These are phyloP conservation scores for Sarocladiaceae sp. DNA, from an alignment of 2,329 filamentous ascomycete genomes.

Conservation along the genomic window DNA sequence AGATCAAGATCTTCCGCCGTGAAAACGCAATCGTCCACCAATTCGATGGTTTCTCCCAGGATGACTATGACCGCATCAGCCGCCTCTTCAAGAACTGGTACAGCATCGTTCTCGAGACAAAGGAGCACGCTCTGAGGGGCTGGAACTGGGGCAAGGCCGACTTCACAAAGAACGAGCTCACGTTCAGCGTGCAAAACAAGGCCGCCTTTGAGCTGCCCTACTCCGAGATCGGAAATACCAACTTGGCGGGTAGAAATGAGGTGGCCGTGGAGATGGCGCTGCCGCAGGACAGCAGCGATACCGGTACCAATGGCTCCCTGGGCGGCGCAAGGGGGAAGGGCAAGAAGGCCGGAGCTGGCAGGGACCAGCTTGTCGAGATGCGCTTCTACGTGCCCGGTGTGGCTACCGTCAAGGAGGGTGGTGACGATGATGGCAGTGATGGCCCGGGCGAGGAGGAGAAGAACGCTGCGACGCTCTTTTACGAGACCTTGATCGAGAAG, in stretches of 20 bases:
- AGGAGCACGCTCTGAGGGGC: slow-evolving; percentile 88
- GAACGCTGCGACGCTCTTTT: slow-evolving; percentile 95
- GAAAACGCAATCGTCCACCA: slow-evolving; percentile 82
- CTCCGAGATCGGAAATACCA: slow-evolving; percentile 95
- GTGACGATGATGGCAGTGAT: slow-evolving; percentile 65
- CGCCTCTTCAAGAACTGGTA: slow-evolving; percentile 99
- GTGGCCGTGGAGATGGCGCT: slow-evolving; percentile 91
- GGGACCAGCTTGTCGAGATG: slow-evolving; percentile 96
- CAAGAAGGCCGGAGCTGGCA: slow-evolving; percentile 81
- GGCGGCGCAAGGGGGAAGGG: slow-evolving; percentile 71
- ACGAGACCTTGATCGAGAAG: slow-evolving; percentile 96
- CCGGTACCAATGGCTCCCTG: slow-evolving; percentile 65
- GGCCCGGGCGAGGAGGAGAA: slow-evolving; percentile 67
- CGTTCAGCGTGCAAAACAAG: slow-evolving; percentile 94
- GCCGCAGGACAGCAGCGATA: slow-evolving; percentile 63
- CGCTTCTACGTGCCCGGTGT: slow-evolving; percentile 96
- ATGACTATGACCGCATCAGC: slow-evolving; percentile 84
- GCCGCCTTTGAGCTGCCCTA: slow-evolving; percentile 97
- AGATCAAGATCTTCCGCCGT: slow-evolving; percentile 84
- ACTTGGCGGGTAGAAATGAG: slow-evolving; percentile 94
- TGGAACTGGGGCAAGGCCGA: slow-evolving; percentile 99
- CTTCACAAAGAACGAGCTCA: slow-evolving; percentile 88
- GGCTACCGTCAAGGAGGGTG: slow-evolving; percentile 68
- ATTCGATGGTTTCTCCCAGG: slow-evolving; percentile 89
- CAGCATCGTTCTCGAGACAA: slow-evolving; percentile 83